phyloP scores from a whole-genome alignment of 2,329 filamentous ascomycete genomes.

The Ceratocystis destructans region DNA sequence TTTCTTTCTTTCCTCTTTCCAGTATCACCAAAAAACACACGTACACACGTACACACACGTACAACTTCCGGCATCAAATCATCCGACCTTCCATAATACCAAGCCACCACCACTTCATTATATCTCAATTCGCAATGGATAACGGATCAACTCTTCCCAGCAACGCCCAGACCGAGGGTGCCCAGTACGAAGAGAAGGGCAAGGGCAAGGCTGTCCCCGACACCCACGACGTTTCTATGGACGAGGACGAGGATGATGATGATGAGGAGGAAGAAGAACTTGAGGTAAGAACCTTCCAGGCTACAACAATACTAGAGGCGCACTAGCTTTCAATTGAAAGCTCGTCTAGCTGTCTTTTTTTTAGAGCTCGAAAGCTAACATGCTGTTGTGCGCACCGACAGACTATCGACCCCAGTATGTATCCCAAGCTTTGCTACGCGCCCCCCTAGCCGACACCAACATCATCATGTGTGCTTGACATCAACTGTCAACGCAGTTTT shows the following conservation, averaged over 20 bases:
- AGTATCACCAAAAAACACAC: not conserved
- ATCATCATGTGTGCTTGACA: not conserved
- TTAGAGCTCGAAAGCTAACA: not conserved
- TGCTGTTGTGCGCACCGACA: conserved; percentile 7
- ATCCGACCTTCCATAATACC: not conserved
- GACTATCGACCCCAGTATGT: conserved; percentile 18
- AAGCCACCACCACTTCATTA: not conserved
- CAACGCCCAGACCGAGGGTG: conserved; percentile 29
- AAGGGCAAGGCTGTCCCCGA: conserved; percentile 65
- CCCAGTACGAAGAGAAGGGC: conserved; percentile 51
- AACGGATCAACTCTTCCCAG: conserved; percentile 38
- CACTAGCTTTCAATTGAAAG: not conserved
- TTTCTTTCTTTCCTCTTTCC: conserved; percentile 5
- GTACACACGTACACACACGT: not conserved
- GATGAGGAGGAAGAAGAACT: conserved; percentile 56
- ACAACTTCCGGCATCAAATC: not conserved
- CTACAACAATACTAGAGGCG: not conserved
- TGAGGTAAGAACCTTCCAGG: conserved; percentile 33
- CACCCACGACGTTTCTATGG: conserved; percentile 51
- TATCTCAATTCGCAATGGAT: conserved; percentile 33
- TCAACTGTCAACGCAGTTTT: not conserved
- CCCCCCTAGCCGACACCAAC: not conserved
- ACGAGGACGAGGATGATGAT: conserved; percentile 56
- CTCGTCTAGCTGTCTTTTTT: not conserved
- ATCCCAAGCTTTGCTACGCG: conserved; percentile 2